Evolutionary conservation across 345 rosid species (phyloP), one percentile per base, ranked within the genome.

Genomic region (Laguncularia racemosa): DNA sequence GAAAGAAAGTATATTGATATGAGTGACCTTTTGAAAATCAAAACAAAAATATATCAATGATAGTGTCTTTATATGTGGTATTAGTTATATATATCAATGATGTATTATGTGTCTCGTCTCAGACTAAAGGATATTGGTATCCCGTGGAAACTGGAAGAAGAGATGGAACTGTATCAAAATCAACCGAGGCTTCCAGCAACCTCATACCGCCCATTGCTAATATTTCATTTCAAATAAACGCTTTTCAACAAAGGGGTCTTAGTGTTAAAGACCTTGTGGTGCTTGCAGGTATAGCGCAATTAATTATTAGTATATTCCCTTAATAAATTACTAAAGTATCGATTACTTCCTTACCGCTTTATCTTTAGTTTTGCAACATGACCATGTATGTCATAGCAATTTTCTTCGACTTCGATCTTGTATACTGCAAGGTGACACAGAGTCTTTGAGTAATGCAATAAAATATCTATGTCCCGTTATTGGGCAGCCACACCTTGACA

Each of bases 91-190:
- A 7, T 33, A 33, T 12, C 2, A 17, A 18, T 21, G n/a, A 3
- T 12, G 12, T 10, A n/a, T n/a, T 48, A 0, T 6, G 46, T 44
- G 16, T 40, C 4, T 64, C 6, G 3, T 33, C 23, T 55, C 61
- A 79, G 87, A 47, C 63, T 26, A 56, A 55, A 33, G 92, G 74
- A 50, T 75, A 57, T 21, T 63, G 19, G 14, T 84, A 70, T 71
- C 44, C 63, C 13, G 89, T 84, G 13, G 84, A 79, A 76, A 81
- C 88, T 13, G 96, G 92, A 53, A 58, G 96, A 63, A 77, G 81
- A 68, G 96, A 88, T 55, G 92, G 96, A 60, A 52, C 50, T 3
- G 75, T 83, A 16, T 74, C 96, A 1, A 76, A 13, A 7, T 8
- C 56, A 12, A 17, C 6, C 0, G 87, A 81, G 57, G 72, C 75